A percentile compares a stretch with the other conserved stretches of the same genome.
These are phyloP conservation scores for Phytophthora constricta DNA, from an alignment of 352 stramenopile species.

Conservation along the genomic window DNA sequence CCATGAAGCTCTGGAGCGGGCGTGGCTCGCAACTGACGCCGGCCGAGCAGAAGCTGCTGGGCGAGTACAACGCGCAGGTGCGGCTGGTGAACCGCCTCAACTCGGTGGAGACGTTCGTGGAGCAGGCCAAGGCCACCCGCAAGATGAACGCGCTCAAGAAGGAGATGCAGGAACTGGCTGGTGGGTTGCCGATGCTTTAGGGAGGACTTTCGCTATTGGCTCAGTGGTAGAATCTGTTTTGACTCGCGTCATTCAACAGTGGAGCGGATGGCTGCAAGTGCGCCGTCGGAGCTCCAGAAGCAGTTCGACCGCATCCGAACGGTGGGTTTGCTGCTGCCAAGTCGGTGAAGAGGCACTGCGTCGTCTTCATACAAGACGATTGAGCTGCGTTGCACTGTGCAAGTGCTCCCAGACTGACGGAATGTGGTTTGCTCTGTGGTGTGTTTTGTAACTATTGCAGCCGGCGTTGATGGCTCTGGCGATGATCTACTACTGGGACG, in stretches of 20 bases:
- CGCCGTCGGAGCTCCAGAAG: constrained; percentile 78
- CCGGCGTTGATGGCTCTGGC: constrained; percentile 61
- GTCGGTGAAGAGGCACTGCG: no score
- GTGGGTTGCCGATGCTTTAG: constrained; percentile 32
- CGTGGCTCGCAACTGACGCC: constrained; percentile 60
- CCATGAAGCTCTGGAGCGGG: constrained; percentile 61
- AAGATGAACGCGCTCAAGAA: constrained; percentile 90
- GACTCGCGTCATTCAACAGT: constrained; percentile 41
- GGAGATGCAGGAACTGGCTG: constrained; percentile 80
- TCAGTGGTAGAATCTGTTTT: constrained; percentile 5
- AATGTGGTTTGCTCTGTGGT: constrained; percentile 1
- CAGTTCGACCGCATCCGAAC: constrained; percentile 75
- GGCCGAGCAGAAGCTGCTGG: constrained; percentile 61
- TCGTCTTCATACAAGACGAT: no score
- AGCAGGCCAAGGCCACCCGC: constrained; percentile 86
- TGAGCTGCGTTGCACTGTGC: not conserved
- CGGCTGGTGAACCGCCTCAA: constrained; percentile 83
- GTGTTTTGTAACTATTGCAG: constrained; percentile 33
- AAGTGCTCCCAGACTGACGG: not conserved
- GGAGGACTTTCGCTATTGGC: not conserved
- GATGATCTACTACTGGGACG: constrained; percentile 78
- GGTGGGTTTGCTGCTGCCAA: constrained; percentile 56
- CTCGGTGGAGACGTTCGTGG: constrained; percentile 89
- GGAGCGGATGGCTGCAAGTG: constrained; percentile 66
- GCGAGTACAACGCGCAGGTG: constrained; percentile 81